Evolutionary conservation across 2,329 filamentous ascomycete genomes (phyloP).

Genomic region (Diaporthe humulicola): DNA sequence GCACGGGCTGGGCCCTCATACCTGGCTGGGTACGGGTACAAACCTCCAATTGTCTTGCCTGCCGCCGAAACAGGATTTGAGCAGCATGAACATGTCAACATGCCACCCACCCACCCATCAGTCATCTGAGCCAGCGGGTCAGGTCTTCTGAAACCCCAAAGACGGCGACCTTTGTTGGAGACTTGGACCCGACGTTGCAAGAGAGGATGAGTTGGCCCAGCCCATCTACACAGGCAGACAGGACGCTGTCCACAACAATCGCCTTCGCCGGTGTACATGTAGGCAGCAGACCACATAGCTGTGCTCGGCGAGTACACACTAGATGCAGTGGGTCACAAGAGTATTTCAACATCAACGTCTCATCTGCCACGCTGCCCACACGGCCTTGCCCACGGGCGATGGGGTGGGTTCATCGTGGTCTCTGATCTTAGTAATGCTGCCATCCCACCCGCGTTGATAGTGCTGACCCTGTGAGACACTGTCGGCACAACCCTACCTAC

Average conservation of each 20-base stretch:
- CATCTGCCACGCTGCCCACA: slow-evolving; percentile 11
- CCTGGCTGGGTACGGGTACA: background rate
- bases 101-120: slow-evolving; percentile 9
- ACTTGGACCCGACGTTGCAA: slow-evolving; percentile 22
- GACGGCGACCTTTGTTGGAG: slow-evolving; percentile 12
- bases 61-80: slow-evolving; percentile 30
- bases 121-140: slow-evolving; percentile 24
- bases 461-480: slow-evolving; percentile 40
- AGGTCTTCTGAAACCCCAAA: slow-evolving; percentile 28
- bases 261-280: background rate
- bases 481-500: slow-evolving; percentile 33
- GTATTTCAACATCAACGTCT: background rate
- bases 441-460: slow-evolving; percentile 34
- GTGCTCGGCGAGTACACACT: too few species aligned
- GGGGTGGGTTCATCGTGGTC: slow-evolving; percentile 5
- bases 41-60: slow-evolving; percentile 8
- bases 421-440: slow-evolving; percentile 36
- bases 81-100: slow-evolving; percentile 33
- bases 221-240: background rate
- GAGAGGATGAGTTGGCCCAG: slow-evolving; percentile 8
- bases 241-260: background rate
- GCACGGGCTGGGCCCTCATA: background rate
- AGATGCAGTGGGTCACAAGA: background rate
- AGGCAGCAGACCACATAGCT: background rate
- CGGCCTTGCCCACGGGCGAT: background rate